A percentile compares a stretch with the other conserved stretches of the same genome.
Evolutionary conservation across 2,329 filamentous ascomycete genomes (phyloP).

Genomic region (Colletotrichum theobromicola): DNA sequence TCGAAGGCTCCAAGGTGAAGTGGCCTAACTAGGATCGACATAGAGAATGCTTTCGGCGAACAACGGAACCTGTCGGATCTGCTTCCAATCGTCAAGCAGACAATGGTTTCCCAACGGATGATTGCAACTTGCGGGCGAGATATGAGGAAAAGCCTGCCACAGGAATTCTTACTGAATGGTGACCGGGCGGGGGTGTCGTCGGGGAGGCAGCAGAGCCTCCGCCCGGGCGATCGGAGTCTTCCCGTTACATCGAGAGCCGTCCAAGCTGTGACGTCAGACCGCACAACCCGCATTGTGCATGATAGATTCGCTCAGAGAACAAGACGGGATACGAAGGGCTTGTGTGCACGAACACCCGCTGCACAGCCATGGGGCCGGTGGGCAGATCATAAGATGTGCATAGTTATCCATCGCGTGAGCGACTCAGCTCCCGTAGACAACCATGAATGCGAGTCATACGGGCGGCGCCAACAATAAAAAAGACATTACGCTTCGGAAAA

Average conservation of each 20-base stretch:
- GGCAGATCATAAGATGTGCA: neutral
- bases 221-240: neutral
- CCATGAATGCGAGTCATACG: slow-evolving; percentile 13
- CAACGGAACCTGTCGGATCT: neutral
- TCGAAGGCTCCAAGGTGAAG: neutral
- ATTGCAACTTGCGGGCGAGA: neutral
- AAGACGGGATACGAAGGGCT: neutral
- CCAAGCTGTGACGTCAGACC: neutral
- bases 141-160: neutral
- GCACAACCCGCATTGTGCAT: neutral
- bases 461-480: neutral
- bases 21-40: neutral
- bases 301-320: neutral
- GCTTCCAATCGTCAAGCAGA: neutral
- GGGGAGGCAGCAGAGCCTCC: neutral
- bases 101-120: neutral
- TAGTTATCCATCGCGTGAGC: neutral
- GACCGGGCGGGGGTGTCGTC: neutral
- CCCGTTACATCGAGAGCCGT: neutral
- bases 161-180: neutral
- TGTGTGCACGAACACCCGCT: neutral
- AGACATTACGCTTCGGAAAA: slow-evolving; percentile 5
- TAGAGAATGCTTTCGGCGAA: neutral
- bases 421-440: neutral
- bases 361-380: neutral